Evolutionary conservation across 768 basidiomycete genomes (phyloP).

Genomic region (Lanmaoa pseudosensibilis): DNA sequence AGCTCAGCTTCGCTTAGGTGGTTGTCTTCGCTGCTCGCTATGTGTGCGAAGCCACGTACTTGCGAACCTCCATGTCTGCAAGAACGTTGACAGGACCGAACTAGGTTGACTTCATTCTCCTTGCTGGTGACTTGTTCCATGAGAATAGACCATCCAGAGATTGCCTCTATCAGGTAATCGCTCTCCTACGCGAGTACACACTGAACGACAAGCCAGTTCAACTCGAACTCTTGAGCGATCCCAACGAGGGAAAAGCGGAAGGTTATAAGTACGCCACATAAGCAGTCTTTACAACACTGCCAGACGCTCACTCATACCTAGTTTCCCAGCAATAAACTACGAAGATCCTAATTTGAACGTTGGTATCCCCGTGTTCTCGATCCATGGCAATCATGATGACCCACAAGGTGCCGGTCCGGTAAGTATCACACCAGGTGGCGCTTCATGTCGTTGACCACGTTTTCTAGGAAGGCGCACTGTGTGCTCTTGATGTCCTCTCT

Average conservation of each 20-base stretch:
- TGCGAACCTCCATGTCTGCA: not conserved
- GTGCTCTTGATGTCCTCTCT: constrained; percentile 92
- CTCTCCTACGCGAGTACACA: constrained; percentile 87
- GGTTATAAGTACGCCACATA: constrained; percentile 68
- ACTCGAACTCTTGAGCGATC: constrained; percentile 89
- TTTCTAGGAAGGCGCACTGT: constrained; percentile 88
- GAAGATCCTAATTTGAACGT: constrained; percentile 96
- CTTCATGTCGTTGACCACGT: not conserved
- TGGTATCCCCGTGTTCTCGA: constrained; percentile 96
- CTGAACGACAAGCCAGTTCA: constrained; percentile 87
- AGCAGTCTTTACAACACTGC: not conserved
- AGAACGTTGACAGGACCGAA: constrained; percentile 1
- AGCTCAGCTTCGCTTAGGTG: constrained; percentile 29
- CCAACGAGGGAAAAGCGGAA: constrained; percentile 82
- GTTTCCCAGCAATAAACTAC: constrained; percentile 96
- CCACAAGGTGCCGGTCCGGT: constrained; percentile 95
- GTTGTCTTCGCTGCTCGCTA: not conserved
- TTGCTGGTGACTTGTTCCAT: constrained; percentile 96
- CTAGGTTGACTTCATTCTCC: constrained; percentile 92
- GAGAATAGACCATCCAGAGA: constrained; percentile 95
- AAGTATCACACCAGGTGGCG: constrained; percentile 28
- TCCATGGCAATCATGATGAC: constrained; percentile 99
- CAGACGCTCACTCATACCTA: constrained; percentile 32
- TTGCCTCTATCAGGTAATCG: constrained; percentile 85
- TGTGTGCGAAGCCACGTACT: not conserved